Conservation (phyloP, 306 rosid species). For the Quercus agrifolia region DNA sequence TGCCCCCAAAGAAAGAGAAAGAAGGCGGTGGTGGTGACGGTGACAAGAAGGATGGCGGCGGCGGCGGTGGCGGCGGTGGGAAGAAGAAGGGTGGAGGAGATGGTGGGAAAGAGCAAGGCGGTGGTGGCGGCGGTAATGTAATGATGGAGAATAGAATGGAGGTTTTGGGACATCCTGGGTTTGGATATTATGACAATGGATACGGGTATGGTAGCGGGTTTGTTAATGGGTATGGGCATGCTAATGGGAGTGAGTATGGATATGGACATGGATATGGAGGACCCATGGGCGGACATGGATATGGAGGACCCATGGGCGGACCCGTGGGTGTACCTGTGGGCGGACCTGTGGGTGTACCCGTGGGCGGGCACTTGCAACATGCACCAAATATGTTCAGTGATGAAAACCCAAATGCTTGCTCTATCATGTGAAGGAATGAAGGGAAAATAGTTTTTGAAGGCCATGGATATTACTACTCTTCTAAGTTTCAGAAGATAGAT, state of each 20-base stretch:
- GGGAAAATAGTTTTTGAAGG: no score
- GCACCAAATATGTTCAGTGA: constrained; percentile 73
- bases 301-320: constrained; percentile 7
- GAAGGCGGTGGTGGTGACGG: constrained; percentile 20
- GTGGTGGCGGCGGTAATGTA: constrained; percentile 7
- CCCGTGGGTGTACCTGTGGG: no score
- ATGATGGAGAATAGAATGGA: constrained; percentile 26
- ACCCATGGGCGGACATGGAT: constrained; percentile 29
- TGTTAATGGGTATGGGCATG: constrained; percentile 25
- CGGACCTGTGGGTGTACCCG: no score
- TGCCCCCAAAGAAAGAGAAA: constrained; percentile 56
- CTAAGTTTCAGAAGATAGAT: no score
- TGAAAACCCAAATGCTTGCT: constrained; percentile 87
- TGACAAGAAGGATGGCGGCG: constrained; percentile 32
- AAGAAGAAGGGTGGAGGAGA: constrained; percentile 26
- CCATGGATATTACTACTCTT: neutral
- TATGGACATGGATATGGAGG: constrained; percentile 36
- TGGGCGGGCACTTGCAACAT: neutral
- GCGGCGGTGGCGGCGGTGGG: constrained; percentile 16
- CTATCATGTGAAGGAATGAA: constrained; percentile 43
- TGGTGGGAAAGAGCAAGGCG: constrained; percentile 8
- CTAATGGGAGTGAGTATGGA: constrained; percentile 29
- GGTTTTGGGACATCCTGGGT: constrained; percentile 10
- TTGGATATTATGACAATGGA: neutral
- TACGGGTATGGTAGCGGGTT: constrained; percentile 31